These are phyloP conservation scores for Pythium utonaiense DNA, from an alignment of 352 stramenopile species.

Conservation along the genomic window DNA sequence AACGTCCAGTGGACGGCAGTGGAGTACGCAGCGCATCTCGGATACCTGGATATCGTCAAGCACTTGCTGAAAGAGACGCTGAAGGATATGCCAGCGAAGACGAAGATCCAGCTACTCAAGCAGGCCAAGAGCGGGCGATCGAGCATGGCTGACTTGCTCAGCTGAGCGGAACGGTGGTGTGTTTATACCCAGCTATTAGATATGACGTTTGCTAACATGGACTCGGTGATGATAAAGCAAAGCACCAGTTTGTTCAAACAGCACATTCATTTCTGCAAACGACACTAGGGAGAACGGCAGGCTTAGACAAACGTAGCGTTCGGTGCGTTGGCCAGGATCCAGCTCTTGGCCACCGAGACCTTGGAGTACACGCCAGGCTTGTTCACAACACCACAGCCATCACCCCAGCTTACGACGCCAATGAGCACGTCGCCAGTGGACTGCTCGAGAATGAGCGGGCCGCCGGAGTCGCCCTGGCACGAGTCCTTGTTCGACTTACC, in stretches of 20 bases:
- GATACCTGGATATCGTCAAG: constrained; percentile 25
- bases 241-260: too few species aligned
- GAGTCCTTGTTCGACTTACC: constrained; percentile 37
- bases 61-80: constrained; percentile 10
- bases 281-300: too few species aligned
- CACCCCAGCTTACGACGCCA: constrained; percentile 60
- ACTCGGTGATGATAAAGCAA: too few species aligned
- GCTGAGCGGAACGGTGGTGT: too few species aligned
- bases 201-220: too few species aligned
- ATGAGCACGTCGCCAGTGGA: constrained; percentile 34
- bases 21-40: constrained; percentile 21
- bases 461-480: constrained; percentile 60
- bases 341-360: constrained; percentile 38
- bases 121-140: not conserved
- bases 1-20: constrained; percentile 13
- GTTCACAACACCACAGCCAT: constrained; percentile 45
- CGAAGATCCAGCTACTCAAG: constrained; percentile 11
- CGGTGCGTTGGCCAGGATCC: constrained; percentile 25
- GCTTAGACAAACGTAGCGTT: too few species aligned
- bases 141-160: too few species aligned
- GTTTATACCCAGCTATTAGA: too few species aligned
- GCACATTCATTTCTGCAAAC: too few species aligned
- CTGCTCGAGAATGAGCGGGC: constrained; percentile 37
- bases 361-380: constrained; percentile 57
- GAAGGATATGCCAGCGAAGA: not conserved